Base-by-base conservation (phyloP, 2,329 filamentous ascomycete genomes). In the Penicillium thymicola region DNA sequence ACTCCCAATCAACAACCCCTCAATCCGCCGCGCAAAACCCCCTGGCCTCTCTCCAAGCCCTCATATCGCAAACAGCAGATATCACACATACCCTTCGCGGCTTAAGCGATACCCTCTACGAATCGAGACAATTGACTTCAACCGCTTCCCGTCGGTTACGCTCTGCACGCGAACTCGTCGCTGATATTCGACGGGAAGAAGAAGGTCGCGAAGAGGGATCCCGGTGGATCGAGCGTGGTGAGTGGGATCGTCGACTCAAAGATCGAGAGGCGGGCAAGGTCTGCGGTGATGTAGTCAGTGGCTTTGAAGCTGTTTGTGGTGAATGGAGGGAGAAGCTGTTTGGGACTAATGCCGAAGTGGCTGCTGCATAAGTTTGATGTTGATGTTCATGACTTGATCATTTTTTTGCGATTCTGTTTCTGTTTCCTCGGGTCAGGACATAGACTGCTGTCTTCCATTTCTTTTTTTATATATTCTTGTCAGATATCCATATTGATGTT, bases 271-370 rank as follows among this genome's bases (percentile, higher is more conserved):
- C 92, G 60, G 91, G 89, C 8, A 82, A 82, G 23, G 89, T 93
- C 14, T 97, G 94, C 73, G 82, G 87, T 5, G 91, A 95, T 59
- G 92, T 99, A 1, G 87, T 97, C 34, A 88, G 88, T 44, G 94
- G 94, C 0, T 97, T 99, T 68, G 93, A 97, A 73, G 88, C 92
- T 70, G 87, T 93, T 1, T 97, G 92, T 75, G 88, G 92, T 55
- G 84, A 85, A 55, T 94, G 92, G 89, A 85, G 92, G 70, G 85
- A 87, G 68, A 84, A 89, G 64, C 76, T 96, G 46, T 82, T 92
- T 58, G 86, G 75, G n/a, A 64, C 66, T 54, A 66, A 65, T 45
- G 61, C 71, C 18, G 70, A 72, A 59, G 65, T 68, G 27, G 70
- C 67, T 36, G 70, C 72, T 50, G 68, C 67, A 52, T 73, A 58